Conservation (phyloP, 1,139 yeast species). For the Debaryomyces sp. region DNA sequence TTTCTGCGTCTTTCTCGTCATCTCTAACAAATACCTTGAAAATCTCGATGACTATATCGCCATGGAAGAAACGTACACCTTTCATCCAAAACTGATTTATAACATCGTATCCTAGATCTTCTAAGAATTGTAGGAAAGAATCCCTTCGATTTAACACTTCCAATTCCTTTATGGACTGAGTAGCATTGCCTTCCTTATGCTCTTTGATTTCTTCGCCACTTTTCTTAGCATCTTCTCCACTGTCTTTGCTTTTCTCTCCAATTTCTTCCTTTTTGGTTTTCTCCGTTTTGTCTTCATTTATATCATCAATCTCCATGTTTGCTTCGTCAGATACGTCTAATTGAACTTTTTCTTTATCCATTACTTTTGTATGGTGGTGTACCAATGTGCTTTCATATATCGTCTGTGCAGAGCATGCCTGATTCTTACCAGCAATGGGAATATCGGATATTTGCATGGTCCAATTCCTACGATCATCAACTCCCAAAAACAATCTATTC, state of each 20-base stretch:
- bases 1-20: slow-evolving; percentile 27
- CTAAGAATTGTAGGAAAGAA: slow-evolving; percentile 52
- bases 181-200: background rate
- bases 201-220: background rate
- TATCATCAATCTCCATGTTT: slow-evolving; percentile 8
- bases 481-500: slow-evolving; percentile 33
- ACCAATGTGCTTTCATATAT: slow-evolving; percentile 69
- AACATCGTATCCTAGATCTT: slow-evolving; percentile 70
- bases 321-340: slow-evolving; percentile 8
- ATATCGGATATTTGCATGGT: slow-evolving; percentile 73
- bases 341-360: slow-evolving; percentile 14
- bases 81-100: slow-evolving; percentile 67
- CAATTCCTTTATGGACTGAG: background rate
- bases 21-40: slow-evolving; percentile 53
- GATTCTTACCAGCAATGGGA: slow-evolving; percentile 83
- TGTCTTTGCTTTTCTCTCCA: slow-evolving; percentile 20
- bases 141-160: slow-evolving; percentile 25
- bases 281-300: slow-evolving; percentile 7
- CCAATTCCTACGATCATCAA: slow-evolving; percentile 51
- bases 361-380: slow-evolving; percentile 41
- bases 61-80: slow-evolving; percentile 67
- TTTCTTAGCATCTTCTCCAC: background rate
- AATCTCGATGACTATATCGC: slow-evolving; percentile 63
- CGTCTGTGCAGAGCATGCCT: slow-evolving; percentile 64
- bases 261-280: slow-evolving; percentile 2